Evolutionary conservation across 345 rosid genomes (phyloP), one percentile per base, ranked within the genome.

Genomic region (Clausena lansium): DNA sequence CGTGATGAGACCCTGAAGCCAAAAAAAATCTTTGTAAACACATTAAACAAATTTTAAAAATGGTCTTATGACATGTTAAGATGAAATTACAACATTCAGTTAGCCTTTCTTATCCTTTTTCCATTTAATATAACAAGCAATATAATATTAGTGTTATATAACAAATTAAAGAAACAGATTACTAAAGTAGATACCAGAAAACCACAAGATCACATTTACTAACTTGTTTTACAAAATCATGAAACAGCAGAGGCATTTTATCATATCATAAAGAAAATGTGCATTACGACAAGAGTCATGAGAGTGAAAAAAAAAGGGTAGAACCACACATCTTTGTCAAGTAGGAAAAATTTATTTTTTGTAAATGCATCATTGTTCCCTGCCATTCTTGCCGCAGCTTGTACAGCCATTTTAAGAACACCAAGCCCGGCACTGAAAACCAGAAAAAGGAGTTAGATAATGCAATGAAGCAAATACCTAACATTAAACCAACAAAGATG

Each of bases 361-460:
- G 86, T 81, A 76, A 84, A 89, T 60, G 74, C 79, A 75, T 83
- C 91, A 76, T 78, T 85, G 71, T 83, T 88, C 57, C 95, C 97
- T 65, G 95, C 85, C 93, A 94, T 94, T 80, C 91, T 90, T 24
- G 94, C 81, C 79, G 80, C 91, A 75, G 98, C 95, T 83, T 90
- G 89, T 67, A 85, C 86, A 74, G 97, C 97, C 91, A 84, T 88
- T 79, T 80, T 86, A 75, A 93, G 90, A 60, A 96, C 98, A 75
- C 98, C 99, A n/a, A 96, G 97, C 87, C 98, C 99, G 1, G 98
- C 99, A 85, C 99, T 96, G 93, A 69, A 83, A 85, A 73, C 70
- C 70, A 67, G 36, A 80, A 30, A 75, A 80, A 71, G 70, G 75
- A 59, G 45, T 65, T 45, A 63, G 76, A 55, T n/a, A 47, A 14